phyloP scores from a whole-genome alignment of 148 eudicot genomes.

The Bassia scoparia region DNA sequence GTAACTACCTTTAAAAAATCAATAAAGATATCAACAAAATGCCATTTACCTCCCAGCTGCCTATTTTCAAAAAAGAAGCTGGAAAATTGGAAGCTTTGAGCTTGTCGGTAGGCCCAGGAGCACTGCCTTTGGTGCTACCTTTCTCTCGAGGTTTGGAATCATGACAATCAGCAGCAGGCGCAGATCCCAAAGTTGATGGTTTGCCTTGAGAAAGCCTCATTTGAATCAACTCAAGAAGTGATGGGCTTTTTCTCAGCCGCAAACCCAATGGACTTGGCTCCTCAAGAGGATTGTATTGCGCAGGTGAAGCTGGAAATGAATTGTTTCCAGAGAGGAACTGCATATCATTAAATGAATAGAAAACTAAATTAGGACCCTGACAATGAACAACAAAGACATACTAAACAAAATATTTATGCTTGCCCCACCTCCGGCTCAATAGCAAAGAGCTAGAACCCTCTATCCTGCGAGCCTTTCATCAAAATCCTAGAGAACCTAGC shows the following conservation, averaged over 20 bases:
- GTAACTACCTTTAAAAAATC: background rate
- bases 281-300: slow-evolving; percentile 57
- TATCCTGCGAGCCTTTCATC: no score
- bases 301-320: slow-evolving; percentile 34
- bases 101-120: slow-evolving; percentile 46
- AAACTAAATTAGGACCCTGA: background rate
- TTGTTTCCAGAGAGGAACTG: slow-evolving; percentile 34
- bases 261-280: slow-evolving; percentile 81
- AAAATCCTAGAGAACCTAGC: no score
- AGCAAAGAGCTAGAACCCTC: background rate
- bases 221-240: slow-evolving; percentile 65
- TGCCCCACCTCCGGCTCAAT: background rate
- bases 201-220: slow-evolving; percentile 52
- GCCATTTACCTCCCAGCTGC: slow-evolving; percentile 73
- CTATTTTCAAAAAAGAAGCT: slow-evolving; percentile 62
- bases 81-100: slow-evolving; percentile 84
- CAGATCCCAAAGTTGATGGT: slow-evolving; percentile 28
- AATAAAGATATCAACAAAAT: slow-evolving; percentile 4
- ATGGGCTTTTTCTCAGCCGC: slow-evolving; percentile 65
- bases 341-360: slow-evolving; percentile 7
- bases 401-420: background rate
- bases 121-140: slow-evolving; percentile 33
- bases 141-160: slow-evolving; percentile 29
- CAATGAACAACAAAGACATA: no score
- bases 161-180: slow-evolving; percentile 16